Conservation (phyloP, 352 stramenopile genomes). For the Globisporangium mamillatum region DNA sequence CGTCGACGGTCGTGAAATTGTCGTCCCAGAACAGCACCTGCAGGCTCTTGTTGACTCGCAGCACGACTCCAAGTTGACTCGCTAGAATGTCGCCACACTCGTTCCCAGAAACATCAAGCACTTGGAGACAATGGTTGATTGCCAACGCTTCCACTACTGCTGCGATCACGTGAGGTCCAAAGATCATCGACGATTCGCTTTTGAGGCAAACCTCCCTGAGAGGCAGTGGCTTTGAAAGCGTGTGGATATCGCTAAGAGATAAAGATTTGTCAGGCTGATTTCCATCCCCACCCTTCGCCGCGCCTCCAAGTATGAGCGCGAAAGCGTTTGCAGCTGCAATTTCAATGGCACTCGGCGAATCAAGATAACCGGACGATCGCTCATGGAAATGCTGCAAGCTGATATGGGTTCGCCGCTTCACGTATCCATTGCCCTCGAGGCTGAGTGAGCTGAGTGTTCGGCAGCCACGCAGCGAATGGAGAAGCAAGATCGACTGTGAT, state of each 20-base stretch:
- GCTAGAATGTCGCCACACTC: conserved; percentile 65
- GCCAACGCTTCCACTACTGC: conserved; percentile 43
- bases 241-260: conserved; percentile 3
- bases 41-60: conserved; percentile 57
- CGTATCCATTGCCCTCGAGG: conserved; percentile 67
- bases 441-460: conserved; percentile 55
- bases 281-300: neutral
- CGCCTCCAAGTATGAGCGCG: conserved; percentile 35
- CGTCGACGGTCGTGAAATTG: conserved; percentile 72
- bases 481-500: conserved; percentile 46
- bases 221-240: conserved; percentile 26
- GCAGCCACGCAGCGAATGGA: conserved; percentile 56
- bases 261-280: neutral
- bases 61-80: conserved; percentile 31
- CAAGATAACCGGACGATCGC: conserved; percentile 2
- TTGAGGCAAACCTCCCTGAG: conserved; percentile 63
- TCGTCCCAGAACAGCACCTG: conserved; percentile 75
- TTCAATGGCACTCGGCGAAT: conserved; percentile 29
- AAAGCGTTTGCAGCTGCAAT: conserved; percentile 40
- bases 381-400: conserved; percentile 17
- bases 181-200: conserved; percentile 46
- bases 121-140: conserved; percentile 39
- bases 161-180: conserved; percentile 46
- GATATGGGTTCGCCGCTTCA: conserved; percentile 28
- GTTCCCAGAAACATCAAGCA: conserved; percentile 77